These are phyloP conservation scores for Acanthamoeba divionensis DNA, from an alignment of 208 protist genomes.

Conservation along the genomic window DNA sequence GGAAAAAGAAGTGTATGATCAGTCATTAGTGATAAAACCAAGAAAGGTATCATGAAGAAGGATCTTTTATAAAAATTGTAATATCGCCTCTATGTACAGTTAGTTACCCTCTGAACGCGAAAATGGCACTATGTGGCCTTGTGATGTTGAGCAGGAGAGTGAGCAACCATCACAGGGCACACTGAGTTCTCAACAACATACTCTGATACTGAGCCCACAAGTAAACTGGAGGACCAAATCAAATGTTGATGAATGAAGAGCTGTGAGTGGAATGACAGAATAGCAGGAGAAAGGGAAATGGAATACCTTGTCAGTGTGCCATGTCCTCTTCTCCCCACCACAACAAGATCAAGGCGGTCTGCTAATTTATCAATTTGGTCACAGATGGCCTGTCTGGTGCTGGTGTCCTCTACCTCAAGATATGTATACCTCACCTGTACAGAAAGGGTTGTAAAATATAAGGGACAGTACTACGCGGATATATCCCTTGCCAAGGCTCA, in stretches of 20 bases:
- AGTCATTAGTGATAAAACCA: constrained; percentile 20
- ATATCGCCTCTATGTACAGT: no score
- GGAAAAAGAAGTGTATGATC: constrained; percentile 22
- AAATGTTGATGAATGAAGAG: no score
- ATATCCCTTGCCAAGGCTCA: not conserved
- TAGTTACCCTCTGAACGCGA: no score
- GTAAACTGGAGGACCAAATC: not conserved
- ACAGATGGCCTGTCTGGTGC: not conserved
- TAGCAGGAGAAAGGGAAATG: not conserved
- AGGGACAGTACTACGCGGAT: not conserved
- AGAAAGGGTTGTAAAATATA: not conserved
- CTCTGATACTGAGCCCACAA: not conserved
- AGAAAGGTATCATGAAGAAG: not conserved
- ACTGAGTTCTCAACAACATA: not conserved
- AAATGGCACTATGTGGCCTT: no score
- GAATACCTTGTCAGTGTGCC: not conserved
- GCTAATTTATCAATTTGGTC: not conserved
- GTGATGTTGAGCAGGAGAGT: not conserved
- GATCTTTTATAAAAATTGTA: no score
- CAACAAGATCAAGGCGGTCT: not conserved
- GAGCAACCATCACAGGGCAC: constrained; percentile 35
- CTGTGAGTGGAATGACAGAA: not conserved
- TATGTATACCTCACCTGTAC: not conserved
- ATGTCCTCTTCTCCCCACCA: not conserved
- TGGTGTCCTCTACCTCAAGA: not conserved